phyloP scores from a whole-genome alignment of 1,284 basidiomycete genomes.

The Moesziomyces sp. region DNA sequence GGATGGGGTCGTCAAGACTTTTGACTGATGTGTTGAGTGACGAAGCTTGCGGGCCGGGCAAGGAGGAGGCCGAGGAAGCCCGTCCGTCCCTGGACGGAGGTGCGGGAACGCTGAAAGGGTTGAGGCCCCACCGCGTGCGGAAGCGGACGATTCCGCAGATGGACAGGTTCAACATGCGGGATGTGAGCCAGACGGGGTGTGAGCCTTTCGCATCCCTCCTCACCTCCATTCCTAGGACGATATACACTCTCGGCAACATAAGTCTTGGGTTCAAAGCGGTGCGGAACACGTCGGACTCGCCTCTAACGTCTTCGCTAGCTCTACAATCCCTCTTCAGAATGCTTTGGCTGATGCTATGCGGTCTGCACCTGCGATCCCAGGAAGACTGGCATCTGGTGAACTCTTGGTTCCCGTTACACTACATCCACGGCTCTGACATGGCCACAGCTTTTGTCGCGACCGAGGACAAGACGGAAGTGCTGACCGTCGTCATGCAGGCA shows the following conservation, averaged over 20 bases:
- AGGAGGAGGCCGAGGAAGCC: too few relatives aligned
- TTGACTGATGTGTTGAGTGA: too few relatives aligned
- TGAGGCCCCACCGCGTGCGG: background rate
- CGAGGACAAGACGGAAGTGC: background rate
- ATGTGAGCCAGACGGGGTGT: too few relatives aligned
- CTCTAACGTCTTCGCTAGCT: too few relatives aligned
- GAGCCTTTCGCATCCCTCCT: background rate
- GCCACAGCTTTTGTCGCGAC: conserved; percentile 6
- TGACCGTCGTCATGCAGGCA: conserved; percentile 11
- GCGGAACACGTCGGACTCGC: too few relatives aligned
- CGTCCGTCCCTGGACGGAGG: background rate
- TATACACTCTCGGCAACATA: background rate
- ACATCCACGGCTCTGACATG: background rate
- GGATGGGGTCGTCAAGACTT: too few relatives aligned
- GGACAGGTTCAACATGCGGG: too few relatives aligned
- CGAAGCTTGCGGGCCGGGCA: too few relatives aligned
- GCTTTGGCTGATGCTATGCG: conserved; percentile 8
- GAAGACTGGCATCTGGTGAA: conserved; percentile 1
- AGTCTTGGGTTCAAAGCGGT: too few relatives aligned
- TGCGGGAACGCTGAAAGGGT: background rate
- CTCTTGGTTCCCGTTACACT: conserved; percentile 21
- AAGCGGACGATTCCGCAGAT: background rate
- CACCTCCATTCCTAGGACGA: background rate
- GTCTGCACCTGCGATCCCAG: background rate
- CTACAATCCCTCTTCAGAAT: background rate